Conservation (phyloP, 73 alveolate species). For the Stentor roeselii region DNA sequence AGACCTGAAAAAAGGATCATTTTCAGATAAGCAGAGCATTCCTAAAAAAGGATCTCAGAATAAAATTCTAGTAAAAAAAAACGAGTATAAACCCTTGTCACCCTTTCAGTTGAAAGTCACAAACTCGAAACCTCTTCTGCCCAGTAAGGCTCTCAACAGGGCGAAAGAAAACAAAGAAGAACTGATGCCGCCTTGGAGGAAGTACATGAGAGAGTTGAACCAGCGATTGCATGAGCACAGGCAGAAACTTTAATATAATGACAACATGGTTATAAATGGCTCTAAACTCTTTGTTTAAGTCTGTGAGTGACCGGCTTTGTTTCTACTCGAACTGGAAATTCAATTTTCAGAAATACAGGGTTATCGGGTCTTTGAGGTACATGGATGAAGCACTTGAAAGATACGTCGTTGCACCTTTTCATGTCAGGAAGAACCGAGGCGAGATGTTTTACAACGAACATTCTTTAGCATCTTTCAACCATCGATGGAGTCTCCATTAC, state of each 20-base stretch:
- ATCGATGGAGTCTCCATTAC: not conserved
- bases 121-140: too few species aligned
- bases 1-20: not conserved
- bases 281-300: not conserved
- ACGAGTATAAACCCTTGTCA: not conserved
- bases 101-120: not conserved
- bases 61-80: not conserved
- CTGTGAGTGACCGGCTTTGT: conserved; percentile 14
- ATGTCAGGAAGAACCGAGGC: not conserved
- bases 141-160: not conserved
- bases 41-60: not conserved
- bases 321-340: conserved; percentile 29
- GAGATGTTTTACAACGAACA: not conserved
- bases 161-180: not conserved
- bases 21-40: not conserved
- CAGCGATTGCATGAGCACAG: too few species aligned
- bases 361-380: conserved; percentile 25
- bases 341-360: conserved; percentile 27
- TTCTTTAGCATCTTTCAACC: not conserved
- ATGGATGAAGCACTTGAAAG: conserved; percentile 29
- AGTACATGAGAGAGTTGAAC: not conserved
- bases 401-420: not conserved
- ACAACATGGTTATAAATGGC: conserved; percentile 25
- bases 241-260: too few species aligned
- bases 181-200: not conserved